Percentiles rank a stretch among this genome's conserved stretches.
These are phyloP conservation scores for Astragalus glycyphyllos DNA, from an alignment of 306 rosid species.

Conservation along the genomic window DNA sequence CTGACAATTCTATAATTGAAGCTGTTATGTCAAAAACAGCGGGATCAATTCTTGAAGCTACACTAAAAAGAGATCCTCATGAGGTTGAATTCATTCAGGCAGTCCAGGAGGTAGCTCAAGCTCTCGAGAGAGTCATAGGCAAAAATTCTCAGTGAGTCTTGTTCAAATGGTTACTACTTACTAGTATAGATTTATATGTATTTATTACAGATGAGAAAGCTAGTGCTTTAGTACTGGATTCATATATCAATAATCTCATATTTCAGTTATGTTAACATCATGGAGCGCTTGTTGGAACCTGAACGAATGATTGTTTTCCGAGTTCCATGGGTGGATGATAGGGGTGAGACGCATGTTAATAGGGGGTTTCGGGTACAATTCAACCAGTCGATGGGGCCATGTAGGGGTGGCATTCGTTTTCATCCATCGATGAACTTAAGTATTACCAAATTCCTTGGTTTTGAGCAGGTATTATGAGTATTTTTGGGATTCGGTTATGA, in stretches of 20 bases:
- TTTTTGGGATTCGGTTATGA: constrained; percentile 33
- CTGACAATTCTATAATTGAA: constrained; percentile 58
- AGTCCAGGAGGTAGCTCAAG: constrained; percentile 85
- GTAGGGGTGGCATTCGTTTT: constrained; percentile 95
- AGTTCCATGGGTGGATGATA: constrained; percentile 97
- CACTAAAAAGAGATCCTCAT: constrained; percentile 91
- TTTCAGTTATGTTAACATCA: constrained; percentile 90
- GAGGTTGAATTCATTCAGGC: constrained; percentile 90
- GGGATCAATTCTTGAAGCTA: constrained; percentile 93
- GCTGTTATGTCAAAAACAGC: constrained; percentile 94
- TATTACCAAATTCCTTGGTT: constrained; percentile 91
- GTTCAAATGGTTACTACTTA: constrained; percentile 32
- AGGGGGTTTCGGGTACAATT: constrained; percentile 93
- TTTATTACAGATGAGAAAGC: constrained; percentile 8
- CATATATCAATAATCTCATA: constrained; percentile 31
- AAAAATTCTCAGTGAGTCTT: constrained; percentile 89
- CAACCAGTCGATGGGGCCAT: constrained; percentile 96
- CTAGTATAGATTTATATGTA: neutral
- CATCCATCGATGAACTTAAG: constrained; percentile 91
- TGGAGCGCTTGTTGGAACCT: constrained; percentile 98
- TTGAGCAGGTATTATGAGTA: constrained; percentile 77
- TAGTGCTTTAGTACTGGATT: constrained; percentile 31
- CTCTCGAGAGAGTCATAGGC: constrained; percentile 94
- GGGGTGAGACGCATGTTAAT: constrained; percentile 87
- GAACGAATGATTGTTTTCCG: constrained; percentile 89